These are phyloP conservation scores for Fraxinus xanthoxyloides DNA, from an alignment of 305 asterid species.

Conservation along the genomic window DNA sequence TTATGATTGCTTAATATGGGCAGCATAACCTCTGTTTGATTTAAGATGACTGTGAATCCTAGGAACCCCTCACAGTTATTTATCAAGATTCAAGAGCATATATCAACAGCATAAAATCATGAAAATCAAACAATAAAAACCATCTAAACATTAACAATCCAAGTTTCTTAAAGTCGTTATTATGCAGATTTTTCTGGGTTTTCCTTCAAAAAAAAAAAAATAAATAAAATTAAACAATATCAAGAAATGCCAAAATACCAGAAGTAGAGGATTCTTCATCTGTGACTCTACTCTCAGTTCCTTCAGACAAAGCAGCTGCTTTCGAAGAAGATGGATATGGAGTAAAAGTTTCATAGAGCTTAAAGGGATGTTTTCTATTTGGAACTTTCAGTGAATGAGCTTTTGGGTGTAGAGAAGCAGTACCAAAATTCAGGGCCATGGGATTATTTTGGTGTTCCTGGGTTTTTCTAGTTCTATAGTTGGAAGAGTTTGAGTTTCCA, in stretches of 20 bases:
- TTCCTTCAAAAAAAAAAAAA: not conserved
- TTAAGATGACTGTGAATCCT: not conserved
- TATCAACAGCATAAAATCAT: not conserved
- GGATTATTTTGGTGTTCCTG: slow-evolving; percentile 16
- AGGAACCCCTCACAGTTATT: not conserved
- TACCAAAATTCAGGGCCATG: slow-evolving; percentile 68
- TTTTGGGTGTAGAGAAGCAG: slow-evolving; percentile 43
- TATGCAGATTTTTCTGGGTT: not conserved
- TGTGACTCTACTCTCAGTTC: slow-evolving; percentile 49
- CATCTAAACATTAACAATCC: not conserved
- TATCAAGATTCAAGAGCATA: not conserved
- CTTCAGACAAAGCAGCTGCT: slow-evolving; percentile 62
- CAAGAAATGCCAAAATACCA: slow-evolving; percentile 31
- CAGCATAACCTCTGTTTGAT: not conserved
- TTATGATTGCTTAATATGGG: not conserved
- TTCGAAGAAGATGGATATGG: slow-evolving; percentile 34
- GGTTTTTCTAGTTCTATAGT: not conserved
- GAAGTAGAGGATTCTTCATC: slow-evolving; percentile 57
- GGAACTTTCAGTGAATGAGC: slow-evolving; percentile 26
- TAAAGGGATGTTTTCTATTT: slow-evolving; percentile 37
- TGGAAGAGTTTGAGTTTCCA: slow-evolving; percentile 20
- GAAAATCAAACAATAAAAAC: not conserved
- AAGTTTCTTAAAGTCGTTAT: not conserved
- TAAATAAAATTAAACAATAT: not conserved
- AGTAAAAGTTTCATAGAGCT: slow-evolving; percentile 20